phyloP scores from a whole-genome alignment of 164 flowering plant species.

The Liquidambar formosana region DNA sequence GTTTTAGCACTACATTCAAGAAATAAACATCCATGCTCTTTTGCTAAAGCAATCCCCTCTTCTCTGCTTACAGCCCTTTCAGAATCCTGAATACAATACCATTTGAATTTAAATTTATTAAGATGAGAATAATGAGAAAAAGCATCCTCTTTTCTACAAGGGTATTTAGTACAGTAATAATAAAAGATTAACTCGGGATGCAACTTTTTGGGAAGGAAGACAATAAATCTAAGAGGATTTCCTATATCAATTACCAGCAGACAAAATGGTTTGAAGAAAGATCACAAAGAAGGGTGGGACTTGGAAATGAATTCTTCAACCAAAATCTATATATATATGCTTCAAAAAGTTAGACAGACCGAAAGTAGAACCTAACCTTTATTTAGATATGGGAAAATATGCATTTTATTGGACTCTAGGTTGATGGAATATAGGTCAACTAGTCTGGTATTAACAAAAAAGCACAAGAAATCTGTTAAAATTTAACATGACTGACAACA shows the following conservation, averaged over 20 bases:
- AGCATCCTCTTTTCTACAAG: no score
- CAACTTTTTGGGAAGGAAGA: no score
- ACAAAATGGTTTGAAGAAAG: neutral
- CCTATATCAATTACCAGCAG: neutral
- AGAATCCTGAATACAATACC: conserved; percentile 43
- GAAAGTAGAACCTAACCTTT: neutral
- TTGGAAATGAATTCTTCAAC: neutral
- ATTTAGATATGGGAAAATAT: neutral
- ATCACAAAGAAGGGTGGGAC: neutral
- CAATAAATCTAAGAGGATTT: no score
- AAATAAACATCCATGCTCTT: conserved; percentile 61
- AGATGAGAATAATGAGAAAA: neutral
- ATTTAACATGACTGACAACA: neutral
- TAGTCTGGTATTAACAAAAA: no score
- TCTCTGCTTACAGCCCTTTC: conserved; percentile 81
- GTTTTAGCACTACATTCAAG: conserved; percentile 88
- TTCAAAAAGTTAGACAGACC: neutral
- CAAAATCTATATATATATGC: neutral
- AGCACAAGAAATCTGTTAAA: neutral
- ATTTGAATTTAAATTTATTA: neutral
- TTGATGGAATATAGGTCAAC: no score
- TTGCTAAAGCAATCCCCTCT: conserved; percentile 70
- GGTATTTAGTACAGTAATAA: no score
- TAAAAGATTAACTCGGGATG: no score
- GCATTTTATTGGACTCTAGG: neutral